These are phyloP conservation scores for Kwoniella sp. DNA, from an alignment of 768 basidiomycete genomes.

Conservation along the genomic window DNA sequence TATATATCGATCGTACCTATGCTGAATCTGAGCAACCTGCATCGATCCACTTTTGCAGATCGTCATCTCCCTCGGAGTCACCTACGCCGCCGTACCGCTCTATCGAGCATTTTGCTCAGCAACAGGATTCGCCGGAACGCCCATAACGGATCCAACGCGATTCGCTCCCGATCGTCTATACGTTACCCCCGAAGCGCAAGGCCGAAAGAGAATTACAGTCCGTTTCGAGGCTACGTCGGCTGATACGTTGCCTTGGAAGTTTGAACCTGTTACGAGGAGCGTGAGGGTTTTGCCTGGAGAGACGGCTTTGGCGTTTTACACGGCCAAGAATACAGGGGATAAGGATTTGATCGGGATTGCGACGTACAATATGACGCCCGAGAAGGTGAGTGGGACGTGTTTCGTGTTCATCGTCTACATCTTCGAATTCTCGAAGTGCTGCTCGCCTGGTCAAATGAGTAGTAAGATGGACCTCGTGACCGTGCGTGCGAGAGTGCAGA, in stretches of 20 bases:
- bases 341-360: constrained; percentile 96
- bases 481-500: no score
- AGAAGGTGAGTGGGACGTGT: constrained; percentile 66
- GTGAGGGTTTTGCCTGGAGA: constrained; percentile 93
- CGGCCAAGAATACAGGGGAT: constrained; percentile 78
- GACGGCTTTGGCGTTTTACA: constrained; percentile 94
- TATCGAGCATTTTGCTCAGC: constrained; percentile 98
- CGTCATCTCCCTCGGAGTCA: constrained; percentile 73
- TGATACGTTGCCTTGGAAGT: constrained; percentile 88
- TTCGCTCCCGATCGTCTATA: constrained; percentile 76
- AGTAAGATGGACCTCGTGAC: no score
- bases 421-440: no score
- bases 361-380: constrained; percentile 98
- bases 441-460: no score
- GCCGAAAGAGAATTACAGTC: constrained; percentile 77
- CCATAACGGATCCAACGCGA: constrained; percentile 69
- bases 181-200: constrained; percentile 56
- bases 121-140: constrained; percentile 94
- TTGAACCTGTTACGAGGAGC: constrained; percentile 84
- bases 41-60: constrained; percentile 60
- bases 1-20: no score
- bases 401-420: not conserved
- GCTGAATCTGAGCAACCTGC: no score
- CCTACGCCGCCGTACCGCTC: constrained; percentile 96
- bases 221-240: constrained; percentile 92